Conservation (phyloP, 2,329 filamentous ascomycete species). For the Arachnomyces sp. region DNA sequence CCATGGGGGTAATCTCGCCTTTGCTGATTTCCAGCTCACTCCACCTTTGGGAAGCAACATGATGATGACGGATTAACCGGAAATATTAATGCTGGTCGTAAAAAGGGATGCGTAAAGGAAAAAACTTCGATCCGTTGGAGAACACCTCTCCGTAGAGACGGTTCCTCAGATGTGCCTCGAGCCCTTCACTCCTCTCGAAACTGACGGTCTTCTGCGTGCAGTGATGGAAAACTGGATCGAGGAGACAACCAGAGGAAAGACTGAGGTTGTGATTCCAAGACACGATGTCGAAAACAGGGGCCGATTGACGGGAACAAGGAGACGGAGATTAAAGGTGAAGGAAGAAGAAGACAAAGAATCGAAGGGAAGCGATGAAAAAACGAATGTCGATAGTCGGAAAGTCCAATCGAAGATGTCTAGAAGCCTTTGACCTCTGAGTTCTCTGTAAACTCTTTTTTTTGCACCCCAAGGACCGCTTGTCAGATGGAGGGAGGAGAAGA, state of each 20-base stretch:
- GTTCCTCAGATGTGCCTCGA: constrained; percentile 14
- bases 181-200: not conserved
- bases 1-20: constrained; percentile 66
- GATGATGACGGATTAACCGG: constrained; percentile 17
- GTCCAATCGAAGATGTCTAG: too few relatives aligned
- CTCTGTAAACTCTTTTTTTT: too few relatives aligned
- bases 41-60: constrained; percentile 92
- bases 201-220: constrained; percentile 3
- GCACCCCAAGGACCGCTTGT: too few relatives aligned
- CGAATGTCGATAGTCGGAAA: too few relatives aligned
- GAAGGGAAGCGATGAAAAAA: constrained; percentile 9
- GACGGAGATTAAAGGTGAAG: too few relatives aligned
- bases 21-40: constrained; percentile 86
- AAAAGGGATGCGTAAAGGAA: not conserved
- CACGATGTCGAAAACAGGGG: not conserved
- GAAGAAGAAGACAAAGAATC: not conserved
- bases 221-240: constrained; percentile 5
- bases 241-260: too few relatives aligned
- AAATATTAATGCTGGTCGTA: not conserved
- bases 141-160: constrained; percentile 17
- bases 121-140: constrained; percentile 3
- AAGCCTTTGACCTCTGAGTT: too few relatives aligned
- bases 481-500: too few relatives aligned
- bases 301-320: not conserved
- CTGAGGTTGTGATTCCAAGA: not conserved